Percentiles rank a stretch among this genome's conserved stretches.
Conservation (phyloP, 1,284 basidiomycete genomes). For the Heterobasidion occidentale region DNA sequence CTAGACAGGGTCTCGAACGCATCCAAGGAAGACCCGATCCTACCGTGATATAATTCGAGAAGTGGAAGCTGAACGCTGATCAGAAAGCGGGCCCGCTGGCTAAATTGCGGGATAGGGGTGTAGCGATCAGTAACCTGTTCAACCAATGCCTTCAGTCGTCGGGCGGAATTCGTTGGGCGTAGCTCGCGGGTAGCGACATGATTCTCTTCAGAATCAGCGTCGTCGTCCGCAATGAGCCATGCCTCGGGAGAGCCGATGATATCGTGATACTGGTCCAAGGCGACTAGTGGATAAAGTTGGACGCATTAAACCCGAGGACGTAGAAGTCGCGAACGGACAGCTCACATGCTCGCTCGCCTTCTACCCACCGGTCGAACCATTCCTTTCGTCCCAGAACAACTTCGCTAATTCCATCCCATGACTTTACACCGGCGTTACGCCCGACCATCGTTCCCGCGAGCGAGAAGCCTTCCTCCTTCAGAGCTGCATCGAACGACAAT, state of each 20-base stretch:
- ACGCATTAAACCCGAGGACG: not conserved
- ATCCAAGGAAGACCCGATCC: slow-evolving; percentile 81
- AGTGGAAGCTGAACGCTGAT: slow-evolving; percentile 81
- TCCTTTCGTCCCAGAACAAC: slow-evolving; percentile 75
- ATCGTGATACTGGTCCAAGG: slow-evolving; percentile 73
- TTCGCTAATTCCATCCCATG: slow-evolving; percentile 75
- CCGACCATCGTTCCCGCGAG: slow-evolving; percentile 40
- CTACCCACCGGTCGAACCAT: slow-evolving; percentile 90
- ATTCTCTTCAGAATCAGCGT: slow-evolving; percentile 39
- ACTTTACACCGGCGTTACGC: slow-evolving; percentile 10
- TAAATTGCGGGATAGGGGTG: slow-evolving; percentile 71
- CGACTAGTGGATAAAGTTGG: slow-evolving; percentile 37
- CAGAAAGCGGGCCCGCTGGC: slow-evolving; percentile 79
- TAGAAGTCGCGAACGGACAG: not conserved
- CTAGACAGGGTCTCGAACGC: slow-evolving; percentile 90
- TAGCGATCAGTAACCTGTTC: slow-evolving; percentile 95
- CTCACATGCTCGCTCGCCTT: slow-evolving; percentile 82
- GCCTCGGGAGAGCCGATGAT: slow-evolving; percentile 79
- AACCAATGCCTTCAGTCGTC: slow-evolving; percentile 74
- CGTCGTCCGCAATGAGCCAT: slow-evolving; percentile 80
- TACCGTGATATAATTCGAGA: slow-evolving; percentile 67
- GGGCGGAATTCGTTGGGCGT: slow-evolving; percentile 71
- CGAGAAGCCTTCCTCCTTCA: slow-evolving; percentile 72
- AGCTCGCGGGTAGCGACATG: slow-evolving; percentile 31
- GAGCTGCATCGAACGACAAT: slow-evolving; percentile 77